Percentiles rank a stretch among this genome's conserved stretches.
Evolutionary conservation across 257 asterid species (phyloP).

Genomic region (Solanum clarkiae): DNA sequence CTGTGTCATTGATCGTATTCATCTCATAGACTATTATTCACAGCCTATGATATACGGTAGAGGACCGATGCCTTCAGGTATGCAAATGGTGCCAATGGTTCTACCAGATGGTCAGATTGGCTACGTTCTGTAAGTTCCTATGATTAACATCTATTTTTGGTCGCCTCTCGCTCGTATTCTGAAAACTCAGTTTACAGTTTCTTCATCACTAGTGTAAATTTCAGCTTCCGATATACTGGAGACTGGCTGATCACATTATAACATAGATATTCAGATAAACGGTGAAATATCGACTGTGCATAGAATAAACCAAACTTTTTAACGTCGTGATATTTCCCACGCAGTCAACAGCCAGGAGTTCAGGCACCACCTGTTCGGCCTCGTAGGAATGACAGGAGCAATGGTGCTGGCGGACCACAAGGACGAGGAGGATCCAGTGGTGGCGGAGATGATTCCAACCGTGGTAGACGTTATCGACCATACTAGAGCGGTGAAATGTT

Average conservation of each 20-base stretch:
- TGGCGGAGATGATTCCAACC: slow-evolving; percentile 41
- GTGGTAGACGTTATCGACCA: slow-evolving; percentile 70
- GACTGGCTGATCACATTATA: neutral
- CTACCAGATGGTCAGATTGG: slow-evolving; percentile 96
- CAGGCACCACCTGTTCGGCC: slow-evolving; percentile 75
- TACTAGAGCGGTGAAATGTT: slow-evolving; percentile 24
- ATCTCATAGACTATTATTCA: neutral
- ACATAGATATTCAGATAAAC: neutral
- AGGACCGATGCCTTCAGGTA: slow-evolving; percentile 96
- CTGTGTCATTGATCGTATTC: neutral
- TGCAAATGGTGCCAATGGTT: slow-evolving; percentile 99
- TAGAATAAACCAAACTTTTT: neutral
- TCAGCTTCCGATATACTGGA: neutral
- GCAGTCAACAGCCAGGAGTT: slow-evolving; percentile 92
- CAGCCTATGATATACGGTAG: slow-evolving; percentile 97
- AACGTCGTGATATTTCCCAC: neutral
- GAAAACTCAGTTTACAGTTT: neutral
- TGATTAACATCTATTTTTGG: neutral
- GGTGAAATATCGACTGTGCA: neutral
- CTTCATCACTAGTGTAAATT: neutral
- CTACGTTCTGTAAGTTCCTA: slow-evolving; percentile 80
- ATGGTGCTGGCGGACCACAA: slow-evolving; percentile 43
- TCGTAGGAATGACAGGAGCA: slow-evolving; percentile 64
- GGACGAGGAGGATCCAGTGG: slow-evolving; percentile 47
- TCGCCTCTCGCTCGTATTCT: neutral